Conservation (phyloP, 331 rosid species). For the Acacia concinna region DNA sequence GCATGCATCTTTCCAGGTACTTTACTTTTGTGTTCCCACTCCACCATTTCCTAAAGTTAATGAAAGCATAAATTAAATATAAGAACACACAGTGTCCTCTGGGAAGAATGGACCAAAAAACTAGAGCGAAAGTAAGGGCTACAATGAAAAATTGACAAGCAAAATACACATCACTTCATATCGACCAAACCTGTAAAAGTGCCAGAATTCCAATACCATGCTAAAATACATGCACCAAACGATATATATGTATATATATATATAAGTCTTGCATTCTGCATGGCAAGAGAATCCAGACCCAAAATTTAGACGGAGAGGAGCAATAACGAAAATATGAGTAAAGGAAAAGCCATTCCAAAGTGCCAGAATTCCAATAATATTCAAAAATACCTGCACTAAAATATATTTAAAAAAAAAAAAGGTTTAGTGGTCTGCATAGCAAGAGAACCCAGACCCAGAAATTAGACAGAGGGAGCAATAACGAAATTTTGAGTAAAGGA, state of each 20-base stretch:
- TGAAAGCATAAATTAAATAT: constrained; percentile 12
- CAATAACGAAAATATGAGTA: neutral
- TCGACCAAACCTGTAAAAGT: neutral
- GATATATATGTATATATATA: neutral
- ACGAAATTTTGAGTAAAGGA: too few species aligned
- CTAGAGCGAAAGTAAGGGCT: neutral
- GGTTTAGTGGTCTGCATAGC: constrained; percentile 43
- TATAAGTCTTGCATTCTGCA: constrained; percentile 21
- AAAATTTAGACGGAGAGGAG: neutral
- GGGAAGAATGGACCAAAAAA: constrained; percentile 11
- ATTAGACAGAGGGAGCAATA: neutral
- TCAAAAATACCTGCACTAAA: too few species aligned
- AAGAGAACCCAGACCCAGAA: constrained; percentile 56
- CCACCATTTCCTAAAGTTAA: constrained; percentile 58
- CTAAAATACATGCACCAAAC: neutral
- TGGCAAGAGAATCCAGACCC: constrained; percentile 58
- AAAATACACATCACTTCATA: neutral
- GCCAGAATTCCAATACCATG: neutral
- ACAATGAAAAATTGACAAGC: constrained; percentile 1
- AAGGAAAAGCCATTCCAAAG: neutral
- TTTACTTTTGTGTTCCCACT: constrained; percentile 88
- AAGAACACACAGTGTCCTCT: neutral
- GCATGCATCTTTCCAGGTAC: constrained; percentile 81
- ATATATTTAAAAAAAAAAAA: too few species aligned
- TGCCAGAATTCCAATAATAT: neutral